Percentiles rank a stretch among this genome's conserved stretches.
phyloP scores from a whole-genome alignment of 805 yeast genomes.

The Debaryomyces tyrocola region DNA sequence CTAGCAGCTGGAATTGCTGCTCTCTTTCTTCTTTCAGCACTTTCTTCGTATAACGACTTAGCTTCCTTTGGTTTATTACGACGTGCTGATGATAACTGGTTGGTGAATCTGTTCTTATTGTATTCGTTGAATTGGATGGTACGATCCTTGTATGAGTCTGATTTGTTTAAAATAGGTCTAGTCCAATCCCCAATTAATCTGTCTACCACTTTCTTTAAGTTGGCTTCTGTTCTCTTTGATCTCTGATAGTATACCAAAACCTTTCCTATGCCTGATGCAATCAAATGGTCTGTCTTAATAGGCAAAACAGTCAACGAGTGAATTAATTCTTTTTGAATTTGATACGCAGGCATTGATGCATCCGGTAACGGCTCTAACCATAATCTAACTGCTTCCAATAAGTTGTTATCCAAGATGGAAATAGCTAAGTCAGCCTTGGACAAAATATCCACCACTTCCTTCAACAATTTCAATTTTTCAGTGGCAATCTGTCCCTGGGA shows the following conservation, averaged over 20 bases:
- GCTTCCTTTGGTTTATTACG: constrained; percentile 33
- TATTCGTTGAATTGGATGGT: constrained; percentile 68
- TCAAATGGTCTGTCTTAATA: constrained; percentile 90
- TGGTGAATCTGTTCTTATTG: constrained; percentile 55
- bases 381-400: constrained; percentile 87
- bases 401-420: constrained; percentile 88
- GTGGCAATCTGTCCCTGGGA: constrained; percentile 69
- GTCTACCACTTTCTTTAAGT: constrained; percentile 85
- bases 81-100: constrained; percentile 37
- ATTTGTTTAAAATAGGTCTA: constrained; percentile 93
- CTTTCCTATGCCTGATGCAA: constrained; percentile 93
- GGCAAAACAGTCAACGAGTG: constrained; percentile 75
- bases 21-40: constrained; percentile 87
- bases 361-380: constrained; percentile 99
- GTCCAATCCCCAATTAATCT: constrained; percentile 96
- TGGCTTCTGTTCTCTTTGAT: constrained; percentile 83
- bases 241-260: constrained; percentile 91
- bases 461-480: constrained; percentile 74
- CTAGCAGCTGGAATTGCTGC: constrained; percentile 96
- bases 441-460: constrained; percentile 73
- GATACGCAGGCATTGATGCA: constrained; percentile 96
- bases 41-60: constrained; percentile 77
- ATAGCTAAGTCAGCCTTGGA: constrained; percentile 85
- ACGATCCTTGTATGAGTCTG: constrained; percentile 91
- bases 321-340: constrained; percentile 87